Percentiles rank a stretch among this genome's conserved stretches.
Conservation (phyloP, 2,329 filamentous ascomycete species). For the Grosmannia serpens region DNA sequence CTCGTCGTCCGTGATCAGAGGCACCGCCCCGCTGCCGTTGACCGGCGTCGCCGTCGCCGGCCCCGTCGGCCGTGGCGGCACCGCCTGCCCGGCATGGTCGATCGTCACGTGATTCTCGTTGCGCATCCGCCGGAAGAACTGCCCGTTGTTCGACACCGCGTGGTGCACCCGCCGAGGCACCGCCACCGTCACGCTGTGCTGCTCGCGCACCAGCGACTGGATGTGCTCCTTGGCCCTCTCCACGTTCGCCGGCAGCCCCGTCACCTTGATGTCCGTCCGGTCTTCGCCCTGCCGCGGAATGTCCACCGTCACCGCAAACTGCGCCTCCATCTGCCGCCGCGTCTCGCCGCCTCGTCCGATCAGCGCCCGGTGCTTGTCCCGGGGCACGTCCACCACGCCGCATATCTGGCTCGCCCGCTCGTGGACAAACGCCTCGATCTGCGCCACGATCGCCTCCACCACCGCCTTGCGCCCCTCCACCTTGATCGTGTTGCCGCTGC, state of each 20-base stretch:
- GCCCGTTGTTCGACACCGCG: conserved; percentile 72
- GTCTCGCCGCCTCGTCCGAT: conserved; percentile 88
- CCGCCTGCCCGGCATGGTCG: conserved; percentile 72
- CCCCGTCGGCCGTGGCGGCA: conserved; percentile 58
- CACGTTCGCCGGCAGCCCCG: conserved; percentile 66
- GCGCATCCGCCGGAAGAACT: conserved; percentile 83
- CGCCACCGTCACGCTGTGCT: conserved; percentile 77
- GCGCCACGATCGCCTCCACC: conserved; percentile 77
- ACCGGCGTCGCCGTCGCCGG: conserved; percentile 29
- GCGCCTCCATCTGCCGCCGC: conserved; percentile 71
- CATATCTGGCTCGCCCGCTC: conserved; percentile 75
- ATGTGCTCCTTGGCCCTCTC: conserved; percentile 83
- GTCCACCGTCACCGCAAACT: conserved; percentile 79
- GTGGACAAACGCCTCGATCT: conserved; percentile 72
- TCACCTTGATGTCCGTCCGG: conserved; percentile 76
- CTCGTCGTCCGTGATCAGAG: conserved; percentile 86
- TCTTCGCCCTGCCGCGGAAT: conserved; percentile 82
- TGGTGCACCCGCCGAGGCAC: conserved; percentile 79
- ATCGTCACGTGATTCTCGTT: conserved; percentile 82
- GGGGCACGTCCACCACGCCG: conserved; percentile 68
- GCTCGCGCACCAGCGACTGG: conserved; percentile 63
- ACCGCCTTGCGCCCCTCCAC: conserved; percentile 75
- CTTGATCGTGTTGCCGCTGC: conserved; percentile 71
- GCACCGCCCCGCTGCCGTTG: conserved; percentile 56
- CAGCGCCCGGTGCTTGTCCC: conserved; percentile 78